Evolutionary conservation across 2,329 filamentous ascomycete genomes (phyloP).

Genomic region (Lasiodiplodia theobromae): DNA sequence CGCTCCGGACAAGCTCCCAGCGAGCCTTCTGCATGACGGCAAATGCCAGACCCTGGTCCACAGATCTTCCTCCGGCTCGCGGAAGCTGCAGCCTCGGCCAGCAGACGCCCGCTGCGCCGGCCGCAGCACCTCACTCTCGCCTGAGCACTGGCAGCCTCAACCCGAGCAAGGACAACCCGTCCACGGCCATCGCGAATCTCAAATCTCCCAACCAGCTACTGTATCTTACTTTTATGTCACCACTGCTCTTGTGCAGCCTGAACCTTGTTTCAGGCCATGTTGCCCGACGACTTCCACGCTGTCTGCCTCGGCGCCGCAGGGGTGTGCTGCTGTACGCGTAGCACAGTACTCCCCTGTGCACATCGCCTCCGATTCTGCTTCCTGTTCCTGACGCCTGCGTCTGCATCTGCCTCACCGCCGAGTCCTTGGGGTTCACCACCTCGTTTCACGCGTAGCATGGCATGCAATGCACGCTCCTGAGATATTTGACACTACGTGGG

Average conservation of each 20-base stretch:
- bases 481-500: no score
- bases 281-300: background rate
- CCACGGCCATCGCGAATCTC: background rate
- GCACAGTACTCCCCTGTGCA: conserved; percentile 12
- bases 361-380: conserved; percentile 4
- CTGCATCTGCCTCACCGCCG: conserved; percentile 13
- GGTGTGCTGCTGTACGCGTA: conserved; percentile 20
- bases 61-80: conserved; percentile 24
- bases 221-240: background rate
- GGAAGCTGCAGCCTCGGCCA: conserved; percentile 16
- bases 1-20: background rate
- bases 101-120: background rate
- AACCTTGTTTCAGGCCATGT: conserved; percentile 22
- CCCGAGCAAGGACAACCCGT: background rate
- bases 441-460: background rate
- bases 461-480: background rate
- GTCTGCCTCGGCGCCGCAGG: conserved; percentile 2
- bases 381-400: conserved; percentile 17
- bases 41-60: conserved; percentile 13
- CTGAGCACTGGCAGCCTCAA: conserved; percentile 15
- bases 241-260: background rate
- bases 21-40: background rate
- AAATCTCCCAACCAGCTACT: background rate
- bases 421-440: background rate
- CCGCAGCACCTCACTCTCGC: conserved; percentile 5